Base-by-base conservation (phyloP, 768 basidiomycete genomes). In the Kwoniella dendrophila region DNA sequence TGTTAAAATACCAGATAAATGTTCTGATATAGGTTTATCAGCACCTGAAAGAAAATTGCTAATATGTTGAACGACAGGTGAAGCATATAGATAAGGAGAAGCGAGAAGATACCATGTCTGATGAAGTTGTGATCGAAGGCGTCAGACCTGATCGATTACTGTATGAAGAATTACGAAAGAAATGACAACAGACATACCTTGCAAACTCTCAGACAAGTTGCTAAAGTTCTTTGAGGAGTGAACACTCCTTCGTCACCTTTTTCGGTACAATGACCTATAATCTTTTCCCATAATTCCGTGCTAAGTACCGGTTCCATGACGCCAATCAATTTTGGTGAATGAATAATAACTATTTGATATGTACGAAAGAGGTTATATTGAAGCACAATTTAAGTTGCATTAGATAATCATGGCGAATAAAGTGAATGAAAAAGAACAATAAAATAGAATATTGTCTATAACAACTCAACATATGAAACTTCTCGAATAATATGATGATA, bases 41-140 rank as follows among this genome's bases (percentile, higher is more conserved):
- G 49, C 27, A 18, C 49, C 49, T 29, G 11, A 3, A 20, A 51
- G 24, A n/a, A 51, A 51, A 30, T 22, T 24, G 63, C 64, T 30
- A 60, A 68, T 50, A 48, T 59, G 47, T 50, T 33, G 32, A 65
- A 70, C 32, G 66, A 68, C 22, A 66, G 67, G 48, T 20, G 47
- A 50, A 38, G 14, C 12, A n/a, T 57, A 43, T 48, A n/a, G 54
- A 58, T 33, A 47, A 45, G 41, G 59, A 14, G 47, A 47, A 43
- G 22, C 43, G 22, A 41, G 20, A 32, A 50, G 45, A 11, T 36
- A 59, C 48, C 58, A 32, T 53, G 33, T 22, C 32, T 32, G 10
- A 43, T 43, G 41, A n/a, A 20, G 18, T 14, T 5, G 20, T 20
- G 20, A 43, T n/a, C 12, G 11, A 43, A 11, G n/a, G n/a, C n/a